phyloP scores from a whole-genome alignment of 768 basidiomycete species.

The Mycena albidolilacea region DNA sequence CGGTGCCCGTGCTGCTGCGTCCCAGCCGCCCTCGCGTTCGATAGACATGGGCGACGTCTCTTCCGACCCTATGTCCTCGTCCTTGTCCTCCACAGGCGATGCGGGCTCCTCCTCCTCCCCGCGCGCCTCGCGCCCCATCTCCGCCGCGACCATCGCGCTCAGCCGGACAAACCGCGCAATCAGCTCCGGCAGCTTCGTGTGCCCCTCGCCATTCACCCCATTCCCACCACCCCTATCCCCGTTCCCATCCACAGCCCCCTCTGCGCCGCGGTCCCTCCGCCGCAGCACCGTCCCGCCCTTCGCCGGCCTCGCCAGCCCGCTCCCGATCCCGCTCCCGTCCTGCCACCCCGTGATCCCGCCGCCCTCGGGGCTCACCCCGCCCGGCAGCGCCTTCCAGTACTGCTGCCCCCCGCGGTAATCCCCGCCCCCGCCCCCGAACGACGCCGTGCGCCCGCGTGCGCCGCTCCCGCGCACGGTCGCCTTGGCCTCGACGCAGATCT shows the following conservation, averaged over 20 bases:
- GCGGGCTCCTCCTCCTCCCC: constrained; percentile 64
- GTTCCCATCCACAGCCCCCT: constrained; percentile 15
- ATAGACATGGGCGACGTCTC: constrained; percentile 37
- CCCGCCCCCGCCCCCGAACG: constrained; percentile 33
- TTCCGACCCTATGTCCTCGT: constrained; percentile 38
- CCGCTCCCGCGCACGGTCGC: constrained; percentile 46
- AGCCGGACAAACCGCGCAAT: constrained; percentile 82
- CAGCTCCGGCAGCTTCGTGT: constrained; percentile 76
- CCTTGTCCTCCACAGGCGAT: constrained; percentile 42
- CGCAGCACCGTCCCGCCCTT: constrained; percentile 72
- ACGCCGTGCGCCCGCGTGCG: constrained; percentile 44
- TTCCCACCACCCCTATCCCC: constrained; percentile 45
- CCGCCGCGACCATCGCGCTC: constrained; percentile 83
- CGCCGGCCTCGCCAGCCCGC: constrained; percentile 76
- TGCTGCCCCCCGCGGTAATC: constrained; percentile 30
- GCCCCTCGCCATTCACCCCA: constrained; percentile 67
- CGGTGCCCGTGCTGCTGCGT: constrained; percentile 29
- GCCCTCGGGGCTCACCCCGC: constrained; percentile 53
- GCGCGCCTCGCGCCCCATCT: constrained; percentile 79
- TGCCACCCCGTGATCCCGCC: constrained; percentile 81
- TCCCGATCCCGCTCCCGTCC: constrained; percentile 81
- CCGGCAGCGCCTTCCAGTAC: constrained; percentile 53
- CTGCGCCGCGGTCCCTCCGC: constrained; percentile 53
- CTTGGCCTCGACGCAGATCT: constrained; percentile 82
- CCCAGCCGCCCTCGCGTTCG: constrained; percentile 30